Evolutionary conservation across 2,329 filamentous ascomycete species (phyloP).

Genomic region (Fusarium agapanthi): DNA sequence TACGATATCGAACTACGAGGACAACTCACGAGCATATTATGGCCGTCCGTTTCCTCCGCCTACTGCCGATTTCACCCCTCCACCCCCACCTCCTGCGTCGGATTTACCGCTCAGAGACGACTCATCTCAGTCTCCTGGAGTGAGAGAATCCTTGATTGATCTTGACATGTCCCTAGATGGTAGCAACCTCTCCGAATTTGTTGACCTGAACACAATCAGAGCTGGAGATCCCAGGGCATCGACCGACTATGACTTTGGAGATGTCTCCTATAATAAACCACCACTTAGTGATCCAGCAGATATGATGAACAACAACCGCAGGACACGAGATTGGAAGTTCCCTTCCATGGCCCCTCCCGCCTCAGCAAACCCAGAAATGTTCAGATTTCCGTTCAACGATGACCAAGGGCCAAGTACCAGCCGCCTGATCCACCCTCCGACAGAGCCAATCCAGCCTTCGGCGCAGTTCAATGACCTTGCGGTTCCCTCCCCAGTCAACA

Average conservation of each 20-base stretch:
- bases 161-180: conserved; percentile 68
- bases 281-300: conserved; percentile 68
- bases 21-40: conserved; percentile 70
- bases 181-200: conserved; percentile 64
- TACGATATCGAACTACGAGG: conserved; percentile 70
- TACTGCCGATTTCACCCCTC: conserved; percentile 55
- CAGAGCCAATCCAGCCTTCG: conserved; percentile 58
- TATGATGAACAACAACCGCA: conserved; percentile 57
- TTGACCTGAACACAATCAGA: conserved; percentile 69
- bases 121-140: conserved; percentile 56
- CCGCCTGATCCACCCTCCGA: conserved; percentile 61
- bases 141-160: conserved; percentile 72
- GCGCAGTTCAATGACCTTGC: conserved; percentile 54
- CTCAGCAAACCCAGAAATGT: conserved; percentile 62
- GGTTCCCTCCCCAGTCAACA: conserved; percentile 47
- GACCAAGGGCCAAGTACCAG: conserved; percentile 42
- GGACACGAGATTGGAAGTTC: conserved; percentile 67
- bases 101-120: conserved; percentile 69
- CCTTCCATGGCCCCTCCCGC: conserved; percentile 61
- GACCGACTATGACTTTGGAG: conserved; percentile 60
- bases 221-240: conserved; percentile 57
- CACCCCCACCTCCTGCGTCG: conserved; percentile 50
- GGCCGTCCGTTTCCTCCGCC: conserved; percentile 55
- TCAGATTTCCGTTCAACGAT: conserved; percentile 58
- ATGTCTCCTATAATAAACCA: conserved; percentile 55